Evolutionary conservation across 352 stramenopile species (phyloP).

Genomic region (Globisporangium iwayamae): DNA sequence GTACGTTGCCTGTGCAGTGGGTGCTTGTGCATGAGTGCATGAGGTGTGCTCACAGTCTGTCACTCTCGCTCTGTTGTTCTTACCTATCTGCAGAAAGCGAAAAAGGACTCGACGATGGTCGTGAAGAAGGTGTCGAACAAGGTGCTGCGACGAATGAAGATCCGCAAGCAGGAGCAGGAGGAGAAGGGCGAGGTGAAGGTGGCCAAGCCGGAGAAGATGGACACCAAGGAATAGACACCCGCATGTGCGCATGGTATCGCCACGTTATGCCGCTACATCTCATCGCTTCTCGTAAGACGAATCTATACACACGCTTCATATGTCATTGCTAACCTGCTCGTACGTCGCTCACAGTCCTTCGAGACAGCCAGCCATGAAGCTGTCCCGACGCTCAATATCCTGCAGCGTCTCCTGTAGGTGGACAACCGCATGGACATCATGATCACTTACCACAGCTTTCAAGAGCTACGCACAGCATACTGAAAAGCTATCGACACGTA

Average conservation of each 20-base stretch:
- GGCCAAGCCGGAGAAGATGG: slow-evolving; percentile 44
- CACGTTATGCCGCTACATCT: not conserved
- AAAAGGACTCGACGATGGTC: slow-evolving; percentile 43
- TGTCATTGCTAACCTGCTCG: not conserved
- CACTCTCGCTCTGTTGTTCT: not conserved
- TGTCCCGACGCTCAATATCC: slow-evolving; percentile 64
- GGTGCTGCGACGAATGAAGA: slow-evolving; percentile 61
- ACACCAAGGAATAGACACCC: slow-evolving; percentile 40
- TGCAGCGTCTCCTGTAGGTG: slow-evolving; percentile 54
- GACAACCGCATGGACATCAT: not conserved
- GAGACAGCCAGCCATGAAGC: slow-evolving; percentile 61
- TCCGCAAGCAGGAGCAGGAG: slow-evolving; percentile 57
- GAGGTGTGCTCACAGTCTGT: not conserved
- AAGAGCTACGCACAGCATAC: too few species aligned
- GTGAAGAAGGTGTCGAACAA: slow-evolving; percentile 79
- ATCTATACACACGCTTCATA: not conserved
- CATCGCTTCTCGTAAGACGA: not conserved
- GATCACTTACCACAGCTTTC: too few species aligned
- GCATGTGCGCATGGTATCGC: not conserved
- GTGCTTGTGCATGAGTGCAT: not conserved
- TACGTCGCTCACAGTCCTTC: slow-evolving; percentile 40
- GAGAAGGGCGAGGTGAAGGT: slow-evolving; percentile 35
- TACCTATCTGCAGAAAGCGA: slow-evolving; percentile 38
- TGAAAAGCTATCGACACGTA: slow-evolving; percentile 13
- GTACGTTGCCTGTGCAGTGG: slow-evolving; percentile 20